phyloP scores from a whole-genome alignment of 805 yeast species.

The Kuraishia floccosa region DNA sequence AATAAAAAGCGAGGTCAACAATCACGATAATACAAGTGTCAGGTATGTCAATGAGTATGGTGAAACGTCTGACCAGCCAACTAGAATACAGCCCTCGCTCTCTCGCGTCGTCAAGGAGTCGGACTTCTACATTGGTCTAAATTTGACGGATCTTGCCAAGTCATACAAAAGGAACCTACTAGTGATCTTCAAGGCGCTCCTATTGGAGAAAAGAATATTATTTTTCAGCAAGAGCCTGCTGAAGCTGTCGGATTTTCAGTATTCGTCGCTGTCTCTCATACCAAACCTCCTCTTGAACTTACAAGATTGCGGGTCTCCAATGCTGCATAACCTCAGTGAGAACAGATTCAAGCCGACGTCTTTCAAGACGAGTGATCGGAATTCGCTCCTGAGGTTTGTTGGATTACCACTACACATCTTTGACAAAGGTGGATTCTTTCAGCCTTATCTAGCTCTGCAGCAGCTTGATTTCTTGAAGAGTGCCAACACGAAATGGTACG shows the following conservation, averaged over 20 bases:
- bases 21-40: conserved; percentile 10
- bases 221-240: conserved; percentile 78
- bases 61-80: not conserved
- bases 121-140: conserved; percentile 64
- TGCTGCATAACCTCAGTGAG: conserved; percentile 40
- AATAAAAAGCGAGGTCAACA: conserved; percentile 2
- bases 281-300: conserved; percentile 70
- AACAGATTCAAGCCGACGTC: conserved; percentile 49
- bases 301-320: conserved; percentile 73
- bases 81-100: not conserved
- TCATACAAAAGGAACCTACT: conserved; percentile 49
- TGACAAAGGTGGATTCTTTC: conserved; percentile 78
- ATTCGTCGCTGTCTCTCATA: conserved; percentile 70
- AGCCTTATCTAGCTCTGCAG: conserved; percentile 91
- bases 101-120: conserved; percentile 26
- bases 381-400: conserved; percentile 64
- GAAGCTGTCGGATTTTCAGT: conserved; percentile 69
- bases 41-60: no score
- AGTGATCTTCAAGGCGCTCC: conserved; percentile 61
- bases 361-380: conserved; percentile 66
- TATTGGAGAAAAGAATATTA: conserved; percentile 64
- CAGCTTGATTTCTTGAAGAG: conserved; percentile 67
- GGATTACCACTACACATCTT: conserved; percentile 86
- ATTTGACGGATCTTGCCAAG: conserved; percentile 51
- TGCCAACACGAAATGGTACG: conserved; percentile 46